A percentile compares a stretch with the other conserved stretches of the same genome.
Evolutionary conservation across 163 green algal genomes (phyloP).

Genomic region (Chloroidium sp.): DNA sequence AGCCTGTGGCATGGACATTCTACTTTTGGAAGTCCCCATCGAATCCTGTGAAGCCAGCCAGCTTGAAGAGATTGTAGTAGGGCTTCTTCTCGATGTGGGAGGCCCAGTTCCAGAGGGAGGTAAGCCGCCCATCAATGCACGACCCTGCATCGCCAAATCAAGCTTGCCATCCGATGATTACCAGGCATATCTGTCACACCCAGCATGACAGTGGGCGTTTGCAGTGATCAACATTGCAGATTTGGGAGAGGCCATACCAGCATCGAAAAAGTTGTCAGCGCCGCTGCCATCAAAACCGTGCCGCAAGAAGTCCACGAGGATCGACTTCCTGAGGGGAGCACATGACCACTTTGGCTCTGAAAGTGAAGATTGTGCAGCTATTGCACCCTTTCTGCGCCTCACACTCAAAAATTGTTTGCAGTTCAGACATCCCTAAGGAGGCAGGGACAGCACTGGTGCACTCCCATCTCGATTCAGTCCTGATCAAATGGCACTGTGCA

Average conservation of each 20-base stretch:
- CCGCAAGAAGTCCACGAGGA: constrained; percentile 85
- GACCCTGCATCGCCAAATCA: constrained; percentile 63
- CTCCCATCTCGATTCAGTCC: too few species aligned
- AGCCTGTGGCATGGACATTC: too few species aligned
- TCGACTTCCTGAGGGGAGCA: constrained; percentile 35
- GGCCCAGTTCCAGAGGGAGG: constrained; percentile 94
- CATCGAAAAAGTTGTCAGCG: constrained; percentile 56
- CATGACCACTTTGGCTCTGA: neutral
- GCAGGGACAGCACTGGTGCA: too few species aligned
- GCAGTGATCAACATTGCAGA: neutral
- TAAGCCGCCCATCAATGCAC: constrained; percentile 90
- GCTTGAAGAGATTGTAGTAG: constrained; percentile 82
- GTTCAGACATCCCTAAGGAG: too few species aligned
- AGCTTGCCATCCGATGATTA: neutral
- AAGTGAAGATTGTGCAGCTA: neutral
- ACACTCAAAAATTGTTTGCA: too few species aligned
- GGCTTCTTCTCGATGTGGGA: constrained; percentile 83
- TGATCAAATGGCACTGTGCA: too few species aligned
- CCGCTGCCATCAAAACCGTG: constrained; percentile 89
- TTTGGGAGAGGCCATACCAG: neutral
- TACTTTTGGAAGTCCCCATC: constrained; percentile 72
- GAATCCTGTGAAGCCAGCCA: constrained; percentile 79
- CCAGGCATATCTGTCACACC: neutral
- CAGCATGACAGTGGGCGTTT: neutral
- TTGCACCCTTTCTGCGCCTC: too few species aligned